Base-by-base conservation (phyloP, 140 eudicot genomes). In the Cichorium intybus region DNA sequence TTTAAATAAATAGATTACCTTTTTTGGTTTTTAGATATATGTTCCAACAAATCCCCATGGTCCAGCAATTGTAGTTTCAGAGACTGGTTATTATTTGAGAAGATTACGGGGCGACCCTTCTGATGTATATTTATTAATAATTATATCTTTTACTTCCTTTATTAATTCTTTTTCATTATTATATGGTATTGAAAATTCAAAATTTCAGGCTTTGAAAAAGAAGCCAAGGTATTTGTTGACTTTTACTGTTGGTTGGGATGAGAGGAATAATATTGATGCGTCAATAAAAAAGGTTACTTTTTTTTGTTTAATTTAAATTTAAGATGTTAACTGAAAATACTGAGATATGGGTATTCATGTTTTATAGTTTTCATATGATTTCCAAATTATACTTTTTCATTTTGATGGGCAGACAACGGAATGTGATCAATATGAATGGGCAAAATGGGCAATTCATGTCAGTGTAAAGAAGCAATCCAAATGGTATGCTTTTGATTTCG, bases 71-170 rank as follows among this genome's bases (percentile, higher is more conserved):
- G 81, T 88, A 58, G 96, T 80, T 34, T 24, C 96, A 8, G 90
- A 88, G 66, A 68, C 90, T 18, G 96, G 85, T 62, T 72, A 72
- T 45, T 79, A 82, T 80, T 68, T 82, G 54, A 77, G 94, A 73
- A 85, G 96, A 75, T 80, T 88, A 62, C 82, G 94, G 94, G 96
- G 96, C 57, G 70, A 74, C 10, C 94, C 96, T 22, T 82, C 82
- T 22, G 83, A 88, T 85, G 96, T 84, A 80, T 57, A 14, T 53
- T 22, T 15, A 23, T 54, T 4, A 3, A 26, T 9, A 14, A 43
- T 43, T 11, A 43, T 43, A 43, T 43, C 49, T 43, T 14, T 43
- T 43, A 43, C 49, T 43, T 43, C 0, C 14, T 14, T 7, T 43
- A 43, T 2, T 39, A 39, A 10, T 10, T 35, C 3, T 35, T 35